Percentiles rank a stretch among this genome's conserved stretches.
Evolutionary conservation across 768 basidiomycete species (phyloP).

Genomic region (Rhodocollybia butyracea): DNA sequence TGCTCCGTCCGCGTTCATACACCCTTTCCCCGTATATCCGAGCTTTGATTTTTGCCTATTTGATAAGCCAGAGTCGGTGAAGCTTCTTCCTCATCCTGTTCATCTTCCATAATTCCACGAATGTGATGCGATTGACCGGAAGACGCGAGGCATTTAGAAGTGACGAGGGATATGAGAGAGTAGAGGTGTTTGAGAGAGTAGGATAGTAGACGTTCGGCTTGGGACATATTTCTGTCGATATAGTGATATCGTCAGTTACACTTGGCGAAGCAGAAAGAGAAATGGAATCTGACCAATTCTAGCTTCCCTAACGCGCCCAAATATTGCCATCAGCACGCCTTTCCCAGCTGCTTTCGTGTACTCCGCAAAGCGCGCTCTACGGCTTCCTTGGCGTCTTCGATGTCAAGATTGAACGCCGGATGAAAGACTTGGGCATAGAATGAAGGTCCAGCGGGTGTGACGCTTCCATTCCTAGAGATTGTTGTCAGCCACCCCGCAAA

Average conservation of each 20-base stretch:
- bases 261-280: background rate
- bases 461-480: constrained; percentile 81
- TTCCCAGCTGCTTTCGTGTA: constrained; percentile 66
- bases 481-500: too few species aligned
- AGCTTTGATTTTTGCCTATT: constrained; percentile 13
- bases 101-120: constrained; percentile 47
- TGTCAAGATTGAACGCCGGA: constrained; percentile 80
- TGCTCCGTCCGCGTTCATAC: constrained; percentile 69
- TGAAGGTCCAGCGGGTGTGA: constrained; percentile 63
- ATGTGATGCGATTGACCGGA: constrained; percentile 32
- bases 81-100: constrained; percentile 24
- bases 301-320: constrained; percentile 60
- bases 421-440: constrained; percentile 83
- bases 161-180: constrained; percentile 71
- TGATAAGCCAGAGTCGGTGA: too few species aligned
- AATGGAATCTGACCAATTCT: constrained; percentile 52
- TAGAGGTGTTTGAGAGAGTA: too few species aligned
- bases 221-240: constrained; percentile 71
- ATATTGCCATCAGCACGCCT: constrained; percentile 67
- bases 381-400: constrained; percentile 60
- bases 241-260: background rate
- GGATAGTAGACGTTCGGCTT: constrained; percentile 69
- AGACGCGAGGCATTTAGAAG: constrained; percentile 54
- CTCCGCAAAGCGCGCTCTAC: constrained; percentile 59
- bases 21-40: constrained; percentile 40